phyloP scores from a whole-genome alignment of 352 stramenopile species.

The Pythium brassicae region DNA sequence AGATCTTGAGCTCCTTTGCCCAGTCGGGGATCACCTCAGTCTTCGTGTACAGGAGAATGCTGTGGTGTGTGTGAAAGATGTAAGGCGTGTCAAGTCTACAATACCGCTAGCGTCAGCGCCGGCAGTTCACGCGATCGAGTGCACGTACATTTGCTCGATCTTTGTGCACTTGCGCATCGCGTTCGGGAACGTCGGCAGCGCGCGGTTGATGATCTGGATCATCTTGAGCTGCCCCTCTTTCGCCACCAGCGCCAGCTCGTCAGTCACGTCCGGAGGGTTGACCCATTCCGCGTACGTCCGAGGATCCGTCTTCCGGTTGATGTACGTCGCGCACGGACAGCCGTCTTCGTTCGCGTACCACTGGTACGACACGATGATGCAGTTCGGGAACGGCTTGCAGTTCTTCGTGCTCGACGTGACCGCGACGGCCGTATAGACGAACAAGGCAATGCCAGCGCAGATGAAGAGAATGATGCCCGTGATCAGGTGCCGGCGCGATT shows the following conservation, averaged over 20 bases:
- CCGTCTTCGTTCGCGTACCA: conserved; percentile 21
- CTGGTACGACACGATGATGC: conserved; percentile 34
- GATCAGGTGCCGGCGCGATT: conserved; percentile 25
- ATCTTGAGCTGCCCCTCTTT: conserved; percentile 30
- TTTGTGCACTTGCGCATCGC: conserved; percentile 26
- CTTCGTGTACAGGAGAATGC: conserved; percentile 33
- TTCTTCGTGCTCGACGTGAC: conserved; percentile 22
- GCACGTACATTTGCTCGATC: conserved; percentile 22
- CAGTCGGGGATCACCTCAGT: conserved; percentile 19
- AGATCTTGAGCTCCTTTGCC: conserved; percentile 19
- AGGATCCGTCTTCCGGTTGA: conserved; percentile 23
- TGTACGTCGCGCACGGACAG: conserved; percentile 38
- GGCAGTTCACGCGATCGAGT: not conserved
- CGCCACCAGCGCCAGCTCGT: conserved; percentile 21
- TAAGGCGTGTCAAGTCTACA: not conserved
- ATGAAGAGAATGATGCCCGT: conserved; percentile 35
- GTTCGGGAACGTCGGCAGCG: conserved; percentile 28
- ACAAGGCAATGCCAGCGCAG: conserved; percentile 23
- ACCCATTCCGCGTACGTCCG: conserved; percentile 31
- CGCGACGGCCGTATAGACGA: conserved; percentile 25
- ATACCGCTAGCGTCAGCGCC: not conserved
- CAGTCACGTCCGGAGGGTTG: conserved; percentile 24
- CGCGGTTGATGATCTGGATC: conserved; percentile 42
- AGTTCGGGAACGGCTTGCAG: conserved; percentile 27
- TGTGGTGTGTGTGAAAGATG: conserved; percentile 5